Conservation (phyloP, 164 flowering plant genomes). For the Tetracentron sinense region DNA sequence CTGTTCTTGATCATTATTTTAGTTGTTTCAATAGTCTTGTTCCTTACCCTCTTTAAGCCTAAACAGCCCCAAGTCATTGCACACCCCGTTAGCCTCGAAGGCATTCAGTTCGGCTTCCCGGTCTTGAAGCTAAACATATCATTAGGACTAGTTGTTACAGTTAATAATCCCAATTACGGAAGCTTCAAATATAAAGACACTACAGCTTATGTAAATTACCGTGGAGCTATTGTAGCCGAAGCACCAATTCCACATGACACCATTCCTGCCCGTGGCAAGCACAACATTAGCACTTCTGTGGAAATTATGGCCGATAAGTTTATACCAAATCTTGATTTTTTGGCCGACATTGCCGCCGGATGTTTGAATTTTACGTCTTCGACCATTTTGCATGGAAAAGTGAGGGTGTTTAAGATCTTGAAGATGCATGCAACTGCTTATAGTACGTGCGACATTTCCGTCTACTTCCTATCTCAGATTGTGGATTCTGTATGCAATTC, state of each 20-base stretch:
- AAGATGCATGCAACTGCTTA: slow-evolving; percentile 25
- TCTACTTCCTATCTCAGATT: slow-evolving; percentile 3
- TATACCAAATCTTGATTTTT: slow-evolving; percentile 15
- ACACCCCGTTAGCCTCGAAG: slow-evolving; percentile 16
- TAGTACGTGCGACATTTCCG: slow-evolving; percentile 29
- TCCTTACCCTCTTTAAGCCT: slow-evolving; percentile 34
- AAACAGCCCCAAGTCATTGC: slow-evolving; percentile 29
- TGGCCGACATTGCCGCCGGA: slow-evolving; percentile 20
- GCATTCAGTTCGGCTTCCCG: slow-evolving; percentile 17
- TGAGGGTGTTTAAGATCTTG: slow-evolving; percentile 24
- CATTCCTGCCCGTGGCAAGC: slow-evolving; percentile 25
- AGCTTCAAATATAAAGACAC: slow-evolving; percentile 28
- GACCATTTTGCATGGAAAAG: slow-evolving; percentile 32
- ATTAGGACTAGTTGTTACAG: slow-evolving; percentile 21
- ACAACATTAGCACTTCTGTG: slow-evolving; percentile 25
- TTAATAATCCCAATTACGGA: slow-evolving; percentile 41
- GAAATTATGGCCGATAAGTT: slow-evolving; percentile 24
- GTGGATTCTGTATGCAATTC: slow-evolving; percentile 25
- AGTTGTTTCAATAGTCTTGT: slow-evolving; percentile 21
- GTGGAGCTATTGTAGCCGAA: slow-evolving; percentile 28
- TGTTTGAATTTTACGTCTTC: slow-evolving; percentile 32
- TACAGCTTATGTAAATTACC: slow-evolving; percentile 27
- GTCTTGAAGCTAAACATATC: slow-evolving; percentile 21
- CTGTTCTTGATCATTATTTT: slow-evolving; percentile 17
- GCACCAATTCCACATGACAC: slow-evolving; percentile 23